A percentile compares a stretch with the other conserved stretches of the same genome.
These are phyloP conservation scores for Thuja plicata DNA, from an alignment of 83 land plant species.

Conservation along the genomic window DNA sequence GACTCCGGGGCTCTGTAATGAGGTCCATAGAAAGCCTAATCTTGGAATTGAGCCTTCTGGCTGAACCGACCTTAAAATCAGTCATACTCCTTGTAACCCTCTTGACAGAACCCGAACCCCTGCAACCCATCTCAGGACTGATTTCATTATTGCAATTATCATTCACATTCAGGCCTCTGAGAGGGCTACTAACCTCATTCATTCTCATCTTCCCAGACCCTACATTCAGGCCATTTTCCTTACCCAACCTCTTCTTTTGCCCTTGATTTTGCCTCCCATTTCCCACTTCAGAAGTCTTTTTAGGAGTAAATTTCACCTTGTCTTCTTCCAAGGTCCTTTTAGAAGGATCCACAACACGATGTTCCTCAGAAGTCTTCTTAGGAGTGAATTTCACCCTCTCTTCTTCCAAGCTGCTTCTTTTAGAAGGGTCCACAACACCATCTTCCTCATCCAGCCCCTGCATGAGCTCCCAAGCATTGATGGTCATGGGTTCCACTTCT, in stretches of 20 bases:
- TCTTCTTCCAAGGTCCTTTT: not conserved
- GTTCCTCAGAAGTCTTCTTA: not conserved
- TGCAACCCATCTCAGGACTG: not conserved
- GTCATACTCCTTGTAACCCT: not conserved
- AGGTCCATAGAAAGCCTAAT: constrained; percentile 1
- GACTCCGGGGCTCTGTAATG: constrained; percentile 2
- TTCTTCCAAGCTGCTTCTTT: not conserved
- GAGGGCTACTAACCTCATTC: not conserved
- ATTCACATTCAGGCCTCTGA: not conserved
- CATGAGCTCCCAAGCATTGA: constrained; percentile 20
- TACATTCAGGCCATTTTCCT: not conserved
- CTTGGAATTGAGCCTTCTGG: constrained; percentile 6
- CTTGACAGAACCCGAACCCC: not conserved
- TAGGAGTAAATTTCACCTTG: no score
- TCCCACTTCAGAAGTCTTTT: no score
- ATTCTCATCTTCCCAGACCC: not conserved
- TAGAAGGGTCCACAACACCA: not conserved
- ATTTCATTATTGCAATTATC: not conserved
- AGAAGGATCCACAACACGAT: not conserved
- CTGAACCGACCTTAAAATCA: constrained; percentile 3
- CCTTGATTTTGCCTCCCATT: no score
- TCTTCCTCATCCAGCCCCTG: not conserved
- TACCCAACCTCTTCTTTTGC: not conserved
- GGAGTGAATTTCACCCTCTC: not conserved
- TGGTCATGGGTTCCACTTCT: constrained; percentile 3